These are phyloP conservation scores for Sphaerostilbella broomeana DNA, from an alignment of 2,329 filamentous ascomycete species.

Conservation along the genomic window DNA sequence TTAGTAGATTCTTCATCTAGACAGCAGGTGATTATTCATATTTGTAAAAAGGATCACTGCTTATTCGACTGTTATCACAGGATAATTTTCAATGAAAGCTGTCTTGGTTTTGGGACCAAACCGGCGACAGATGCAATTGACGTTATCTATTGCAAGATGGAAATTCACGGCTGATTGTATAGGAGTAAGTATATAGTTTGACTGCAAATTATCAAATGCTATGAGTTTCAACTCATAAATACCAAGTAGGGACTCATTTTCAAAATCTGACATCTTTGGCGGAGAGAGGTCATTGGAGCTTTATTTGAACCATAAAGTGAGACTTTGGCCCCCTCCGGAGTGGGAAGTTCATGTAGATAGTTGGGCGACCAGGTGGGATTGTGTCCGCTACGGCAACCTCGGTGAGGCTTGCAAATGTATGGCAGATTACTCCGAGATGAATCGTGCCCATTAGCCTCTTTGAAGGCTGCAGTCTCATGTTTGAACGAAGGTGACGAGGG, in stretches of 20 bases:
- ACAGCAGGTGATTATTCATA: not conserved
- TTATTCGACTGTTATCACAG: conserved; percentile 1
- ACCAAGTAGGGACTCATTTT: too few species aligned
- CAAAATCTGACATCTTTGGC: not conserved
- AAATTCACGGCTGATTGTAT: conserved; percentile 1
- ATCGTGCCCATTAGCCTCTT: too few species aligned
- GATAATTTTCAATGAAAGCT: conserved; percentile 1
- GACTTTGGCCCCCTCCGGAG: too few species aligned
- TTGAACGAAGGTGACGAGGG: too few species aligned
- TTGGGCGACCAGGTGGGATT: not conserved
- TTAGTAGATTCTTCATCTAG: not conserved
- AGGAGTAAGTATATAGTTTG: conserved; percentile 1
- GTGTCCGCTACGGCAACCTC: conserved; percentile 8
- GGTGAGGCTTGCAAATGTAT: conserved; percentile 3
- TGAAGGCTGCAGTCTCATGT: too few species aligned
- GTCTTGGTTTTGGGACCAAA: not conserved
- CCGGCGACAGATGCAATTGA: not conserved
- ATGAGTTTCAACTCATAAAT: too few species aligned
- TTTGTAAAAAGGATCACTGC: conserved; percentile 6
- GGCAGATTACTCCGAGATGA: not conserved
- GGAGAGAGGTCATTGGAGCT: too few species aligned
- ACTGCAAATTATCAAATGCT: not conserved
- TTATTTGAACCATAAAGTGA: too few species aligned
- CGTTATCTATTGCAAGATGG: conserved; percentile 2
- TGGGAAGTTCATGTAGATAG: too few species aligned